These are phyloP conservation scores for Hanseniaspora clermontiae DNA, from an alignment of 805 yeast species.

Conservation along the genomic window DNA sequence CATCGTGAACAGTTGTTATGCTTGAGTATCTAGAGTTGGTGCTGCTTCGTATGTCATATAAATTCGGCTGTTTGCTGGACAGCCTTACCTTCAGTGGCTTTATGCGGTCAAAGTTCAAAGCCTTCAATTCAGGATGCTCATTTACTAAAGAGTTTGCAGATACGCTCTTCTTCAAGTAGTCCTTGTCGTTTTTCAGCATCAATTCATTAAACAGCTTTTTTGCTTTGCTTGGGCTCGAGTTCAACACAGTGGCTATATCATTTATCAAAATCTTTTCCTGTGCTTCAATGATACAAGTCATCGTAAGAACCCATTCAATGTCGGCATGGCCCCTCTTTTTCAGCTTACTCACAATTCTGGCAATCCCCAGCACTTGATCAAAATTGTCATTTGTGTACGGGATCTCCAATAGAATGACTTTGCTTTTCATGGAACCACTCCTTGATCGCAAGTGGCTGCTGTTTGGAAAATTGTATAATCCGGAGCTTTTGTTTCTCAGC, in stretches of 20 bases:
- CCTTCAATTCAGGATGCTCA: neutral
- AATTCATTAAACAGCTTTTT: neutral
- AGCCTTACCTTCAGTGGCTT: neutral
- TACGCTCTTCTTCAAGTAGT: neutral
- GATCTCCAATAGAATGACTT: neutral
- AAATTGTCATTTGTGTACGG: conserved; percentile 11
- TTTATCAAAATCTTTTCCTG: neutral
- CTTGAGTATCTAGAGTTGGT: neutral
- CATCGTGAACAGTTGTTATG: neutral
- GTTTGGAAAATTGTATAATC: neutral
- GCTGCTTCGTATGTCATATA: neutral
- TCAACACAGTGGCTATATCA: neutral
- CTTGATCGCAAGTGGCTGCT: neutral
- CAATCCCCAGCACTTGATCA: conserved; percentile 6
- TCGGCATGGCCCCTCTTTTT: neutral
- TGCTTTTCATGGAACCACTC: neutral
- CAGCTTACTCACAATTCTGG: neutral
- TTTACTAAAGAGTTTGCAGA: neutral
- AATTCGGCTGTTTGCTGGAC: neutral
- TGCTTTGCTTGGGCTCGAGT: neutral
- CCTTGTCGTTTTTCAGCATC: neutral
- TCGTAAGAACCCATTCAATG: neutral
- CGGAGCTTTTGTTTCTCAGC: neutral
- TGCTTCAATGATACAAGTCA: neutral
- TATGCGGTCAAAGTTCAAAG: neutral